Evolutionary conservation across 2,329 filamentous ascomycete genomes (phyloP).

Genomic region (Monilinia aucupariae): DNA sequence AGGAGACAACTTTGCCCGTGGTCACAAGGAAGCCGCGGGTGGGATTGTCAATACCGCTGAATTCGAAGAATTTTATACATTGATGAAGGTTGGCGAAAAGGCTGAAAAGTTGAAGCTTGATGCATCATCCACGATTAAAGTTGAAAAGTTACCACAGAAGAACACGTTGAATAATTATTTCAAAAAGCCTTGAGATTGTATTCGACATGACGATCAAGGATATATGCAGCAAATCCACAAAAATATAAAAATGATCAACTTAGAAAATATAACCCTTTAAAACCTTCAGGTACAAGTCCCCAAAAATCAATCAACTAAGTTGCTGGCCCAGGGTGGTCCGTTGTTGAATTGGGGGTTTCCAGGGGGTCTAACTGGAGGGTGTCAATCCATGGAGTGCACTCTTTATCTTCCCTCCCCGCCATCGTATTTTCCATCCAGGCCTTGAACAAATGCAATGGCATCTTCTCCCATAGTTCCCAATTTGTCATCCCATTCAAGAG

Average conservation of each 20-base stretch:
- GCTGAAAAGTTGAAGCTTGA: constrained; percentile 34
- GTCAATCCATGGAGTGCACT: background rate
- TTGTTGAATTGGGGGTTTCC: background rate
- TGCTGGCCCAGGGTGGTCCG: background rate
- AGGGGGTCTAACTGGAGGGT: background rate
- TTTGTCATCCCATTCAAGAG: background rate
- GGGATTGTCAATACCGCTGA: constrained; percentile 55
- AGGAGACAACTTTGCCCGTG: constrained; percentile 59
- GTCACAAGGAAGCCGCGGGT: constrained; percentile 63
- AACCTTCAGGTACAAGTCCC: background rate
- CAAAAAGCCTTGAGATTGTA: constrained; percentile 34
- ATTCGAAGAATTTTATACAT: constrained; percentile 58
- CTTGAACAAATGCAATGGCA: background rate
- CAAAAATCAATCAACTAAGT: background rate
- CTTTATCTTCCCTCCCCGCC: background rate
- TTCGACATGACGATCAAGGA: background rate
- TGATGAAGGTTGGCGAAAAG: constrained; percentile 56
- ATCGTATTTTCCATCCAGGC: constrained; percentile 9
- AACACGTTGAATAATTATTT: constrained; percentile 55
- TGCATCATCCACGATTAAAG: constrained; percentile 36
- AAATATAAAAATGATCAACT: background rate
- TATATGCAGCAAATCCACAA: background rate
- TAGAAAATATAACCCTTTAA: background rate
- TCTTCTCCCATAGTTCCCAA: background rate
- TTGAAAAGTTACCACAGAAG: constrained; percentile 40